phyloP scores from a whole-genome alignment of 345 rosid genomes.

The Clarkia xantiana region DNA sequence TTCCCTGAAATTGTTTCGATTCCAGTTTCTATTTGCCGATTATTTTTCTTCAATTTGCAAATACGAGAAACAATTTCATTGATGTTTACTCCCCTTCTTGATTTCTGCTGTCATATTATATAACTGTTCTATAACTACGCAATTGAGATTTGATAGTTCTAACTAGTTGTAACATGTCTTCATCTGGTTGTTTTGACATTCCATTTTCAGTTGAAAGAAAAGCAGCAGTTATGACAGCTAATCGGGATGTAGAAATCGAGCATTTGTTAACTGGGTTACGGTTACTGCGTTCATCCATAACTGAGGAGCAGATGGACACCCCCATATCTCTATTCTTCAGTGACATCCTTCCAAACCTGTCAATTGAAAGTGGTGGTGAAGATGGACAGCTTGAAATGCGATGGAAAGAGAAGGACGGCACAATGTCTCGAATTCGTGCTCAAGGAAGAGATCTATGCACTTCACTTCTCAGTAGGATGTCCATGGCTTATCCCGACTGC shows the following conservation, averaged over 20 bases:
- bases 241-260: slow-evolving; percentile 63
- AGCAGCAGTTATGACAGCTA: slow-evolving; percentile 54
- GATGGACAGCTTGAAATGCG: slow-evolving; percentile 40
- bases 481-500: slow-evolving; percentile 33
- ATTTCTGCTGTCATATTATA: no score
- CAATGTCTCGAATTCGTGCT: slow-evolving; percentile 13
- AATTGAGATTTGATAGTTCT: background rate
- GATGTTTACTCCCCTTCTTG: no score
- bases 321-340: no score
- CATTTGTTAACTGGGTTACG: slow-evolving; percentile 38
- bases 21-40: no score
- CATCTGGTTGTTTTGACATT: slow-evolving; percentile 1
- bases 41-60: no score
- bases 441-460: slow-evolving; percentile 26
- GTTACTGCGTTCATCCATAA: slow-evolving; percentile 47
- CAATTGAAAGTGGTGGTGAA: slow-evolving; percentile 24
- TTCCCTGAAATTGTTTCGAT: no score
- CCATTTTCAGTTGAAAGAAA: slow-evolving; percentile 43
- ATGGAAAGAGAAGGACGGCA: slow-evolving; percentile 26
- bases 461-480: slow-evolving; percentile 42
- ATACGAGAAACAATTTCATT: no score
- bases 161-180: background rate
- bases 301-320: slow-evolving; percentile 34
- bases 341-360: slow-evolving; percentile 47
- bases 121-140: no score